Base-by-base conservation (phyloP, 768 basidiomycete species). In the Austroboletus eburneus region DNA sequence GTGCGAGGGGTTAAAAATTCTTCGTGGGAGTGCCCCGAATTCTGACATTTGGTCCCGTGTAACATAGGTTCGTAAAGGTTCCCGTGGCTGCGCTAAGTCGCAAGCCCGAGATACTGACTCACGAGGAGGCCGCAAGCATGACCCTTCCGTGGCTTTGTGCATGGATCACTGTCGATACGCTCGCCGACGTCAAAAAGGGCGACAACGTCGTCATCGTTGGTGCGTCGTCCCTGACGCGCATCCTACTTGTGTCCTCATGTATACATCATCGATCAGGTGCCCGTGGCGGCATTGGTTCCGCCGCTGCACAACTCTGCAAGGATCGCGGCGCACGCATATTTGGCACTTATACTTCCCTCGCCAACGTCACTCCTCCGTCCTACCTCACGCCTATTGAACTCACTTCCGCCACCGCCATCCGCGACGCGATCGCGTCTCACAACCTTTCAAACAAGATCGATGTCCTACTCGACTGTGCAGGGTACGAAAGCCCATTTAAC, bases 141-240 rank as follows among this genome's bases (percentile, higher is more conserved):
- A 63, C 65, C 0, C 66, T 67, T 6, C 57, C 57, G 0, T 68
- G 67, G 65, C 54, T 68, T 21, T 67, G 65, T 42, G 67, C 67
- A 7, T 67, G 67, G 67, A 69, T 69, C 54, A 66, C 65, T 1
- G 64, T 67, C 12, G 50, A 69, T 9, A 67, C 55, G 14, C 67
- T 69, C 13, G 65, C 65, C 17, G 49, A 59, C 9, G 57, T 69
- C 40, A 67, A 64, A 38, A 12, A 54, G 17, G 67, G 61, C 12
- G 65, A 67, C 23, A 67, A 65, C 33, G 63, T 69, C 5, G 29
- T 67, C 38, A 68, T 67, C 46, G 58, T 67, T 21, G 65, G 65
- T 62, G 20, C 10, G 55, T 25, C 8, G 4, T 14, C 6, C 21
- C 12, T 27, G 27, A 27, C 8, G 33, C 33, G 33, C n/a, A n/a